Conservation (phyloP, 345 rosid species). For the Gossypium rotundifolium region DNA sequence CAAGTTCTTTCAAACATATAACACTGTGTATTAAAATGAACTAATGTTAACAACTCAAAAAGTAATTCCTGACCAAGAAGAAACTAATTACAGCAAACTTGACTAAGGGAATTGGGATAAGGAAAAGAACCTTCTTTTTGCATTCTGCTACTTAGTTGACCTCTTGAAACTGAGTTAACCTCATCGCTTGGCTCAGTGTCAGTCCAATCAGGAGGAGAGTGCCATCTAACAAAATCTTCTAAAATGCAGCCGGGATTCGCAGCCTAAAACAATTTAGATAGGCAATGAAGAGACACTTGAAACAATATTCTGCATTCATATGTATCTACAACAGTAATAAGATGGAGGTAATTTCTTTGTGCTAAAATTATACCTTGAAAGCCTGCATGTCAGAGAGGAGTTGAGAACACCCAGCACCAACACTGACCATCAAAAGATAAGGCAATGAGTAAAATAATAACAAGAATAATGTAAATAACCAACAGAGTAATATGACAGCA, state of each 20-base stretch:
- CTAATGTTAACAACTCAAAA: not conserved
- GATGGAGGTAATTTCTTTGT: not conserved
- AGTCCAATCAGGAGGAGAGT: conserved; percentile 98
- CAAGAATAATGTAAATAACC: not conserved
- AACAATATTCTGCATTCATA: not conserved
- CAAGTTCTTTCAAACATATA: not conserved
- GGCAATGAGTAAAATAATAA: conserved; percentile 3
- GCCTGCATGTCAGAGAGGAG: conserved; percentile 99
- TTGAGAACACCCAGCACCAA: conserved; percentile 99
- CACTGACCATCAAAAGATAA: conserved; percentile 45
- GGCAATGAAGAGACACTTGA: not conserved
- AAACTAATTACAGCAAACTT: conserved; percentile 3
- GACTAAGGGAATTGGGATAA: conserved; percentile 11
- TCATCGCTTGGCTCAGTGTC: conserved; percentile 47
- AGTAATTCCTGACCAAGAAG: not conserved
- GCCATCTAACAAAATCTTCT: conserved; percentile 99
- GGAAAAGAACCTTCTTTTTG: conserved; percentile 74
- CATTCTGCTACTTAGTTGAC: conserved; percentile 91
- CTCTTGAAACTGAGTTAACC: conserved; percentile 42
- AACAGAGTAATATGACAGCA: not conserved
- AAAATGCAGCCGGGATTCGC: conserved; percentile 98
- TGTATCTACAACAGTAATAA: not conserved
- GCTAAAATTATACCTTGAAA: conserved; percentile 60
- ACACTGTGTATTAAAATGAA: not conserved
- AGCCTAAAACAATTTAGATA: conserved; percentile 42